Percentiles rank a stretch among this genome's conserved stretches.
Evolutionary conservation across 2,329 filamentous ascomycete genomes (phyloP).

Genomic region (Lecanicillium sp.): DNA sequence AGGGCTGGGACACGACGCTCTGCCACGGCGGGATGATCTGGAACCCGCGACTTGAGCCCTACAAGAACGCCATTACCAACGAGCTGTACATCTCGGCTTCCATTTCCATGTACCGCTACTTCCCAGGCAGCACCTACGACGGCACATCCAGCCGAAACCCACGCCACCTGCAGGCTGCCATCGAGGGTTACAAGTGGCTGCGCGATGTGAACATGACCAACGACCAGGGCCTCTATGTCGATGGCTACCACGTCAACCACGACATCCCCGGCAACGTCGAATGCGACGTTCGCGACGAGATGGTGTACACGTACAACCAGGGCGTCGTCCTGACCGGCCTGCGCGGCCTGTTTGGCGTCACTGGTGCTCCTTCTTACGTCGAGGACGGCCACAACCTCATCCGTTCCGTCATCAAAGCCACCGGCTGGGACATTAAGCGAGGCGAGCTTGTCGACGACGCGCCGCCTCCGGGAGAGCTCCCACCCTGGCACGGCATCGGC

Average conservation of each 20-base stretch:
- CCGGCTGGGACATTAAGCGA: conserved; percentile 58
- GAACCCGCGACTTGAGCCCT: conserved; percentile 72
- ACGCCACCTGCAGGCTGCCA: conserved; percentile 63
- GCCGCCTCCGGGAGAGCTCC: conserved; percentile 26
- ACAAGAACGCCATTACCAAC: conserved; percentile 97
- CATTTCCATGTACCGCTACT: conserved; percentile 82
- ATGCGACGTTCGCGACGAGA: conserved; percentile 76
- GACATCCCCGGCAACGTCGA: conserved; percentile 55
- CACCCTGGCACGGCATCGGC: conserved; percentile 67
- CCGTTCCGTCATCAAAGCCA: conserved; percentile 65
- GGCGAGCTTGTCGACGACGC: conserved; percentile 34
- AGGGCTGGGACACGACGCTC: conserved; percentile 73
- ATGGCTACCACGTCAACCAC: conserved; percentile 78
- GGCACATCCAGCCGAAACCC: conserved; percentile 56
- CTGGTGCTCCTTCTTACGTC: conserved; percentile 63
- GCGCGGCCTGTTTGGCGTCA: conserved; percentile 72
- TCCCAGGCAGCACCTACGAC: conserved; percentile 73
- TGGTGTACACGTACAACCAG: conserved; percentile 95
- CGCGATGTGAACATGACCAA: conserved; percentile 75
- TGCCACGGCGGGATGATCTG: conserved; percentile 88
- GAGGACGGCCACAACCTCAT: conserved; percentile 74
- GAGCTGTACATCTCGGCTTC: conserved; percentile 82
- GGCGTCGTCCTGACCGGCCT: conserved; percentile 80
- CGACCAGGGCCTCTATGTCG: conserved; percentile 63
- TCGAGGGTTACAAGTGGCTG: conserved; percentile 77